A percentile compares a stretch with the other conserved stretches of the same genome.
Evolutionary conservation across 768 basidiomycete genomes (phyloP).

Genomic region (Collybia sordida): DNA sequence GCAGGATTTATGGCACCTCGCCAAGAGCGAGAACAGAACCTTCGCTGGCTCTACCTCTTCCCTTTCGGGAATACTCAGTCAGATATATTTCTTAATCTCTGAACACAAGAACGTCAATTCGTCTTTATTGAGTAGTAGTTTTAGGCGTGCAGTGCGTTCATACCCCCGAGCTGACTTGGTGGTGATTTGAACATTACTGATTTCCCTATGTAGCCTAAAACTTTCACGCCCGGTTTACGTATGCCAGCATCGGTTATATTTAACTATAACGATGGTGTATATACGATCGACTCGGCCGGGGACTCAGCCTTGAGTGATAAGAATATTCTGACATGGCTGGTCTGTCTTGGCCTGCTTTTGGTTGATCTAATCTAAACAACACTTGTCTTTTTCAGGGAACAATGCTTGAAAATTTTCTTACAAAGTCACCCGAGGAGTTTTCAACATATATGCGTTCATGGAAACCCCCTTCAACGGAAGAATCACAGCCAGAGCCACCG

Average conservation of each 20-base stretch:
- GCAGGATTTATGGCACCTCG: conserved; percentile 67
- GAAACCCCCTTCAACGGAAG: conserved; percentile 20
- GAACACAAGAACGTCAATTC: conserved; percentile 67
- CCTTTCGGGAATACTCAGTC: conserved; percentile 76
- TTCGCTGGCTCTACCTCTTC: conserved; percentile 93
- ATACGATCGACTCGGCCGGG: conserved; percentile 58
- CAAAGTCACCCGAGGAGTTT: conserved; percentile 65
- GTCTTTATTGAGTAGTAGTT: conserved; percentile 57
- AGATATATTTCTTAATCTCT: conserved; percentile 88
- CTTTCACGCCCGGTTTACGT: conserved; percentile 77
- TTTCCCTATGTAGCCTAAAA: conserved; percentile 39
- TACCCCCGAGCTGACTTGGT: background rate
- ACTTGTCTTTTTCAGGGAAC: conserved; percentile 57
- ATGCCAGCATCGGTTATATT: conserved; percentile 74
- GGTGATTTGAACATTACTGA: conserved; percentile 2
- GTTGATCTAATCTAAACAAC: background rate
- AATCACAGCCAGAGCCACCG: conserved; percentile 17
- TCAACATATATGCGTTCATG: conserved; percentile 44
- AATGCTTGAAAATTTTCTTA: conserved; percentile 87
- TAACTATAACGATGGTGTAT: conserved; percentile 63
- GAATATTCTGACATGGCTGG: conserved; percentile 79
- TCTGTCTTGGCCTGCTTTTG: conserved; percentile 19
- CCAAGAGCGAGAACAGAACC: conserved; percentile 50
- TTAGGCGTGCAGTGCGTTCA: conserved; percentile 53
- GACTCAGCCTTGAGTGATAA: conserved; percentile 46